Conservation (phyloP, 345 rosid species). For the Eutrema heterophyllum region DNA sequence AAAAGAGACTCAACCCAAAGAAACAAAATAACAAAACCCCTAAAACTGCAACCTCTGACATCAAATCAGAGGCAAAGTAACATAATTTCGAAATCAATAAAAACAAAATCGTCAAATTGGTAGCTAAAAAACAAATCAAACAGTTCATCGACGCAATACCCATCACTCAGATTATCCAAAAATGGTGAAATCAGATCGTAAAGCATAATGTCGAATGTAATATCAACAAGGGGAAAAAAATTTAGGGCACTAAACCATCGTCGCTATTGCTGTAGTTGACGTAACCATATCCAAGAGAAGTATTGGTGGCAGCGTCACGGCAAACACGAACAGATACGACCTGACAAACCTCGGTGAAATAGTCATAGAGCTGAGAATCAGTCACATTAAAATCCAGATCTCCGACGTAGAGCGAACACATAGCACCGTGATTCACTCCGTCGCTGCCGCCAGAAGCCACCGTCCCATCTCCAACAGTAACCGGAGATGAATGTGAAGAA, state of each 20-base stretch:
- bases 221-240: not conserved
- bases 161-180: not conserved
- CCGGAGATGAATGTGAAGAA: conserved; percentile 13
- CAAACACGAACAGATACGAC: conserved; percentile 76
- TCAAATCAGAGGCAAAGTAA: not conserved
- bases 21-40: not conserved
- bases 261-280: conserved; percentile 70
- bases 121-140: not conserved
- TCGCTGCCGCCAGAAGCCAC: conserved; percentile 16
- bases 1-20: not conserved
- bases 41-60: not conserved
- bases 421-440: conserved; percentile 35
- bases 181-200: not conserved
- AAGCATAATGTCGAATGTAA: not conserved
- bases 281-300: conserved; percentile 91
- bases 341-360: conserved; percentile 49
- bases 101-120: not conserved
- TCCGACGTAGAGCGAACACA: conserved; percentile 70
- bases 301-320: conserved; percentile 54
- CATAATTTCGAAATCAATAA: not conserved
- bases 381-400: conserved; percentile 65
- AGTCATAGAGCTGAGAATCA: conserved; percentile 67
- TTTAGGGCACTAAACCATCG: conserved; percentile 49
- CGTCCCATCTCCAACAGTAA: conserved; percentile 22
- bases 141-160: not conserved